Conservation (phyloP, 176 grass and related monocot genomes). For the Oryza coarctata region DNA sequence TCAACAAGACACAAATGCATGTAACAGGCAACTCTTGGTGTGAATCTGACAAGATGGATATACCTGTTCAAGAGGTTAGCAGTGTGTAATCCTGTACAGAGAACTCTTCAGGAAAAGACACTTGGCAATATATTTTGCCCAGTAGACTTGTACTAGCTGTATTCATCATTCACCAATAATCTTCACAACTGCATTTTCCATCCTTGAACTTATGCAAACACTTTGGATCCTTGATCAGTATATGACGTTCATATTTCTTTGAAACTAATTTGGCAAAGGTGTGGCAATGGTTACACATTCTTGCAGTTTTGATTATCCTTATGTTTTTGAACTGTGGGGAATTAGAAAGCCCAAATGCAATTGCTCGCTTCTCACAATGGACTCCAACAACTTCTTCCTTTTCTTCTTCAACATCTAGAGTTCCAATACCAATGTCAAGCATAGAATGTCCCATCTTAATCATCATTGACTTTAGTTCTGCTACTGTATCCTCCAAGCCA, state of each 20-base stretch:
- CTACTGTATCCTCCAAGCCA: constrained; percentile 23
- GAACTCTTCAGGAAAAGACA: constrained; percentile 20
- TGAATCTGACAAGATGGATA: not conserved
- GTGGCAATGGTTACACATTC: constrained; percentile 56
- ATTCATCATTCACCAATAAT: constrained; percentile 54
- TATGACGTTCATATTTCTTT: constrained; percentile 44
- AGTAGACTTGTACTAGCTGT: not conserved
- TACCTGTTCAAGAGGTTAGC: not conserved
- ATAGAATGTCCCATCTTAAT: constrained; percentile 27
- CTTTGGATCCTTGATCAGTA: constrained; percentile 71
- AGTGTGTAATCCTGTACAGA: constrained; percentile 7
- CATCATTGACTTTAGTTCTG: constrained; percentile 38
- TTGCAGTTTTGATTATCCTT: constrained; percentile 55
- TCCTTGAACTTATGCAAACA: constrained; percentile 66
- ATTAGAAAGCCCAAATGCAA: constrained; percentile 59
- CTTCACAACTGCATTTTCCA: constrained; percentile 65
- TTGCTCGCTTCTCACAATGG: constrained; percentile 65
- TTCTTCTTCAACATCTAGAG: constrained; percentile 50
- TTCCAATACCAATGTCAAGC: constrained; percentile 3
- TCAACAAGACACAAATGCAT: constrained; percentile 23
- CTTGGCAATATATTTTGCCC: constrained; percentile 14
- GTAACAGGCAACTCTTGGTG: not conserved
- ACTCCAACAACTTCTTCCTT: constrained; percentile 42
- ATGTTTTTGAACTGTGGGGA: constrained; percentile 49
- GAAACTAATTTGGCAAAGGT: constrained; percentile 44